Evolutionary conservation across 2,329 filamentous ascomycete species (phyloP).

Genomic region (Colletotrichum zoysiae): DNA sequence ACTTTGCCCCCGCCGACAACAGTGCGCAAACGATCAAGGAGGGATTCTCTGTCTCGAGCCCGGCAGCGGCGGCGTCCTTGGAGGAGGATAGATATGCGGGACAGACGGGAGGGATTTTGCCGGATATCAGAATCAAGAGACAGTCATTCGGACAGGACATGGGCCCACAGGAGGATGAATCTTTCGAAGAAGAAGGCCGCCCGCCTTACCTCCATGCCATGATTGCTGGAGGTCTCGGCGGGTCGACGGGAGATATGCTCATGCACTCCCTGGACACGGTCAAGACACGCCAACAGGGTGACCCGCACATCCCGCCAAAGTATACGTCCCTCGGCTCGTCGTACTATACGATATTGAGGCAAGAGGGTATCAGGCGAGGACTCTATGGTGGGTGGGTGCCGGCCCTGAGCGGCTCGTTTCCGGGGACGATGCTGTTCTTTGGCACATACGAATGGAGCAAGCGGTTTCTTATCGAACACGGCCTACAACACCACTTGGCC

Average conservation of each 20-base stretch:
- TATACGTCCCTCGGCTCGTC: constrained; percentile 92
- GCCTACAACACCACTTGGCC: constrained; percentile 83
- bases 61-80: constrained; percentile 49
- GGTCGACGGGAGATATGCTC: constrained; percentile 93
- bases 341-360: constrained; percentile 91
- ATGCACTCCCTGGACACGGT: constrained; percentile 99
- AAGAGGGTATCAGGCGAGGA: constrained; percentile 88
- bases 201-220: constrained; percentile 73
- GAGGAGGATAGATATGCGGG: constrained; percentile 52
- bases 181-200: constrained; percentile 58
- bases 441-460: constrained; percentile 98
- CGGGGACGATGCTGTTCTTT: constrained; percentile 94
- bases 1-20: constrained; percentile 60
- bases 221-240: constrained; percentile 93
- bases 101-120: constrained; percentile 46
- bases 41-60: constrained; percentile 42
- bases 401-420: constrained; percentile 91
- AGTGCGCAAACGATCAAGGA: constrained; percentile 43
- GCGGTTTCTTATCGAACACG: constrained; percentile 85
- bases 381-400: constrained; percentile 95
- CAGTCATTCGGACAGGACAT: constrained; percentile 36
- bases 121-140: constrained; percentile 47
- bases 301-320: constrained; percentile 91
- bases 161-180: constrained; percentile 45
- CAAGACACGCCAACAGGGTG: constrained; percentile 97